Base-by-base conservation (phyloP, 352 stramenopile genomes). In the Salisapilia sapeloensis region DNA sequence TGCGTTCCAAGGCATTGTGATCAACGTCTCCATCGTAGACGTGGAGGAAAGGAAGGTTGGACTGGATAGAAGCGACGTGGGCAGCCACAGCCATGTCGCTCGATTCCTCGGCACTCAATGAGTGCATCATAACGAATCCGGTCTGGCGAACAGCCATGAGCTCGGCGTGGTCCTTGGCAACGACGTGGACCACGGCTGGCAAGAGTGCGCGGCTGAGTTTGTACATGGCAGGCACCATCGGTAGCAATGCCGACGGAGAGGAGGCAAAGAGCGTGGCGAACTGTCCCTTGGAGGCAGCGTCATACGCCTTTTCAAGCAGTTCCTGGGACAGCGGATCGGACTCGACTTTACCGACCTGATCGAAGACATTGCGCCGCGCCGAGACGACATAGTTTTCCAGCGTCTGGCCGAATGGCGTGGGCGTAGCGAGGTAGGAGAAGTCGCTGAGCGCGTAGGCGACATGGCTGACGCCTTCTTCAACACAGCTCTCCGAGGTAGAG, bases 161-260 rank as follows among this genome's bases (percentile, higher is more conserved):
- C 52, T 96, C 85, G 24, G 70, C 80, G 54, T 95, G 83, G 36
- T 95, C 85, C 35, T 72, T 61, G 14, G 82, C 82, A 14, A 87
- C 79, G 13, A 95, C 85, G 56, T 96, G 85, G 25, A 95, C 62
- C 18, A 95, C 82, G 2, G 77, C 64, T 5, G 74, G 76, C 29
- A 87, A 48, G 27, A 66, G 60, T 42, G 91, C 74, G 25, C 67
- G 71, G 45, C 81, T 84, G 48, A 96, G 89, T 49, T 96, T 94
- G 63, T 94, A 96, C 56, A 95, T 77, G 45, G 82, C 92, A n/a
- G 85, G 85, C 39, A 96, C 85, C 60, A 93, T 95, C 19, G 92
- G 60, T 45, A 94, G 50, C 44, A 96, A 56, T 42, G 75, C 58
- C 12, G 57, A 39, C 35, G 86, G 80, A 44, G 75, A 93, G 3